Evolutionary conservation across 495 filamentous ascomycete species (phyloP), one percentile per base, ranked within the genome.

Genomic region (Penicillium subrubescens): DNA sequence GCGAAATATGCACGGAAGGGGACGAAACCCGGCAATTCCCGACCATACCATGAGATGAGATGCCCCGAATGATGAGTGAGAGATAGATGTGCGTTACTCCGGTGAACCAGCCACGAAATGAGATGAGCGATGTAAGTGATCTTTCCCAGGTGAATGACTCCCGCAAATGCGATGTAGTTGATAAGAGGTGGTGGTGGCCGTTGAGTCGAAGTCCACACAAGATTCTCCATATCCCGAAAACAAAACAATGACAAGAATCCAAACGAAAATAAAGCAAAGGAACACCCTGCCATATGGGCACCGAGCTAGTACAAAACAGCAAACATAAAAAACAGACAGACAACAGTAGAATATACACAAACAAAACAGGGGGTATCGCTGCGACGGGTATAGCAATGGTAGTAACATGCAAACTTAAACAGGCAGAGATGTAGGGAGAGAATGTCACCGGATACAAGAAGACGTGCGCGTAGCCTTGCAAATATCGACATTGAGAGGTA

Each of bases 311-410:
- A 63, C 59, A 67, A 61, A 64, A 34, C 54, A 61, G 50, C 23
- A 37, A 2, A 59, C 39, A 52, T 35, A 59, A 59, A 8, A 59
- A 50, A 11, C 10, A 58, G 8, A 43, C 39, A 60, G 37, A 52
- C 29, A 57, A 33, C 31, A 37, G 44, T 62, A 60, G 29, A 41
- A 63, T 52, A 27, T 59, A 52, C 61, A 62, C 58, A 62, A 67
- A 69, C 50, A 44, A 71, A 69, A 68, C 61, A 39, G 35, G 68
- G 72, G 72, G 68, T 71, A 73, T 71, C 68, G 67, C 70, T 67
- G 66, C 63, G 59, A 63, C 50, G 60, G 64, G 59, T 65, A 67
- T 69, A 63, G 62, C 57, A 73, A 73, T 62, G 51, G 57, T 31
- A 39, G n/a, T 17, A 63, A 71, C 39, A 61, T 60, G 17, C 54